phyloP scores from a whole-genome alignment of 768 basidiomycete species.

The Panellus pusillus region DNA sequence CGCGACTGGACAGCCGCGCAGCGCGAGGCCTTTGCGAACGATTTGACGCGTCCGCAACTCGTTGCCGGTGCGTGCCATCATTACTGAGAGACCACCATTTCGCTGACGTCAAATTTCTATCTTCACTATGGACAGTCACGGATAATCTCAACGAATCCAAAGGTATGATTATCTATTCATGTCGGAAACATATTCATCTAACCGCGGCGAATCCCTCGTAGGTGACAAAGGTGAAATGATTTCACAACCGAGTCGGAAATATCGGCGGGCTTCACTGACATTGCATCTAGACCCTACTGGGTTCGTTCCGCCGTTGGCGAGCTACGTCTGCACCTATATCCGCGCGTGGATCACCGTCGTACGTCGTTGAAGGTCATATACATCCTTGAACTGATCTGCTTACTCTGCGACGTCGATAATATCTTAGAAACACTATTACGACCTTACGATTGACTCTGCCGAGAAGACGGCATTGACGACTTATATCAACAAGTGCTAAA shows the following conservation, averaged over 20 bases:
- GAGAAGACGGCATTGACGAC: slow-evolving; percentile 51
- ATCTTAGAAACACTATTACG: slow-evolving; percentile 47
- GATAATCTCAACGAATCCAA: slow-evolving; percentile 49
- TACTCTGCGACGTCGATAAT: no score
- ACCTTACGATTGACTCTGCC: slow-evolving; percentile 46
- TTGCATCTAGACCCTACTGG: slow-evolving; percentile 40
- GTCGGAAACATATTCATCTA: neutral
- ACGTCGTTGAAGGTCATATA: neutral
- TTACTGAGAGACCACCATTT: neutral
- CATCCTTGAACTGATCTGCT: neutral
- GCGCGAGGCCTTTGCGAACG: slow-evolving; percentile 55
- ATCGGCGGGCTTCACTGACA: neutral
- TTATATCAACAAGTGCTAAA: slow-evolving; percentile 39
- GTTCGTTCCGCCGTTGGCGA: slow-evolving; percentile 52
- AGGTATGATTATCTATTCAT: slow-evolving; percentile 28
- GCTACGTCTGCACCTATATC: slow-evolving; percentile 52
- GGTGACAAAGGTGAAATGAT: slow-evolving; percentile 41
- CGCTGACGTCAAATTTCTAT: no score
- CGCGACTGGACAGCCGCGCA: slow-evolving; percentile 49
- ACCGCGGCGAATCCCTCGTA: slow-evolving; percentile 13
- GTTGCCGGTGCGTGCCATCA: slow-evolving; percentile 37
- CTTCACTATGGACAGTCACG: slow-evolving; percentile 1
- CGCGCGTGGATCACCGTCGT: slow-evolving; percentile 51
- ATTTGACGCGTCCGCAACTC: slow-evolving; percentile 54
- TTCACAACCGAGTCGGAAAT: neutral